Conservation (phyloP, 2,329 filamentous ascomycete species). For the Arthrobotrys musiformis region DNA sequence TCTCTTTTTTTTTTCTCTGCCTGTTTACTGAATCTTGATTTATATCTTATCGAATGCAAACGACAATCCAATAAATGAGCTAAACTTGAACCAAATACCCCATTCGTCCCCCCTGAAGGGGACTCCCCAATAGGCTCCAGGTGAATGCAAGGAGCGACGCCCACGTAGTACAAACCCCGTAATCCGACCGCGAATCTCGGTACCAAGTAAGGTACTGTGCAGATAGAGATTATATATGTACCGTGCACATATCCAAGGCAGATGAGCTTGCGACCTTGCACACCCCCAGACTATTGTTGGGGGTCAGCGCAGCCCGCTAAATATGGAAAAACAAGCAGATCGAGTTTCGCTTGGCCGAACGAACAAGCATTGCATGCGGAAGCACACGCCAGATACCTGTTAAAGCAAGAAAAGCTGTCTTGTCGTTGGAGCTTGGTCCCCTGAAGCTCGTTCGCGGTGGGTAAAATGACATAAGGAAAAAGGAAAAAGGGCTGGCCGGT, state of each 20-base stretch:
- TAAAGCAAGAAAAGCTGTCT: constrained; percentile 26
- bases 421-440: constrained; percentile 18
- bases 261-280: neutral
- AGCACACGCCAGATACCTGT: constrained; percentile 16
- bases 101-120: neutral
- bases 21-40: constrained; percentile 37
- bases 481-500: too few relatives aligned
- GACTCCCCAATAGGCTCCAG: neutral
- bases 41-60: constrained; percentile 46
- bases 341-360: constrained; percentile 45
- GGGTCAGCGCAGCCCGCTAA: neutral
- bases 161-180: constrained; percentile 14
- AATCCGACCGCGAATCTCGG: constrained; percentile 8
- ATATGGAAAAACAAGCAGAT: constrained; percentile 3
- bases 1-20: constrained; percentile 15
- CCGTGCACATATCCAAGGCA: constrained; percentile 5
- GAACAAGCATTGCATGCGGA: constrained; percentile 2
- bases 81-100: neutral
- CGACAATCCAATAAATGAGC: neutral
- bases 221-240: constrained; percentile 6
- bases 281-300: too few relatives aligned
- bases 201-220: constrained; percentile 11
- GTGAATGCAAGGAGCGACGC: constrained; percentile 4
- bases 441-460: constrained; percentile 8
- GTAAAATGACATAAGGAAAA: constrained; percentile 53